Evolutionary conservation across 768 basidiomycete genomes (phyloP), one percentile per base, ranked within the genome.

Genomic region (Calocybe gangraenosa): DNA sequence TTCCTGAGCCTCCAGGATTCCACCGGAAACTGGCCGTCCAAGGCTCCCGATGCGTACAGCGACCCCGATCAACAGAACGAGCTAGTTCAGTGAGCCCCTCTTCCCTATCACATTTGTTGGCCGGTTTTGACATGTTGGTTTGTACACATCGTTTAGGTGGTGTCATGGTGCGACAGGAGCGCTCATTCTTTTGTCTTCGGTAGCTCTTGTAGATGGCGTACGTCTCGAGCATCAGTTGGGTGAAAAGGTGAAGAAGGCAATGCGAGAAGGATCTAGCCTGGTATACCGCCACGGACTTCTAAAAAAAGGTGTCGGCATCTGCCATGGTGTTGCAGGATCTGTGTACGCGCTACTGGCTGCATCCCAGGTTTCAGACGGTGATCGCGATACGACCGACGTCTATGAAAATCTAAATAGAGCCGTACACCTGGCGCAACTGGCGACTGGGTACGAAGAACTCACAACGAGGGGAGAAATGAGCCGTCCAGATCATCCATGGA

Each of bases 121-220:
- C 7, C 13, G 15, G n/a, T 36, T 18, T 7, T 21, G 22, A 22
- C 28, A 44, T 18, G n/a, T n/a, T n/a, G n/a, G n/a, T n/a, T n/a
- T n/a, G n/a, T 28, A 38, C 41, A 31, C 23, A 15, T 28, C 7
- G n/a, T 28, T 28, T 47, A 78, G 79, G 48, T 80, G 78, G 80
- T 81, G 79, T 46, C 80, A 80, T 48, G 79, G 80, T 37, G 78
- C 78, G 10, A 60, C 79, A 0, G 78, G 74, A 2, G 64, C 76
- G 21, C 43, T 79, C 8, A 67, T 78, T 7, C 60, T 78, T 10
- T 57, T 82, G 8, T 69, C 73, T 0, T 74, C 69, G 1, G 52
- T 71, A 21, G 59, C 76, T 22, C 65, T 63, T 17, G 59, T 2
- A 48, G 54, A 13, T 41, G 37, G 19, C 52, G 57, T 17, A 36